These are phyloP conservation scores for Dactylonectria estremocensis DNA, from an alignment of 2,329 filamentous ascomycete species.

Conservation along the genomic window DNA sequence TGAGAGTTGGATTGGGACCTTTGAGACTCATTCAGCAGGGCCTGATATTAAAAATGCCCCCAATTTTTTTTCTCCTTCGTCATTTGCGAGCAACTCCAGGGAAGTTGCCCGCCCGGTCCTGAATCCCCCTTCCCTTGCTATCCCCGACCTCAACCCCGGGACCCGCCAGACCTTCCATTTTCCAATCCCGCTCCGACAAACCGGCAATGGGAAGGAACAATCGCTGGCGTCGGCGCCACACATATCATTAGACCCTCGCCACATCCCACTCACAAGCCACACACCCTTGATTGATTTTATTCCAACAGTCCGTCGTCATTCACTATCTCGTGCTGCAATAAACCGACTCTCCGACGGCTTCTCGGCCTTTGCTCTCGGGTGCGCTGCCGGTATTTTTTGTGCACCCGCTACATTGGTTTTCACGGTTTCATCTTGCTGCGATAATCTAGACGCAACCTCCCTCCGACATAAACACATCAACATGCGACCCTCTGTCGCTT, in stretches of 20 bases:
- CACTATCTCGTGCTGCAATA: constrained; percentile 9
- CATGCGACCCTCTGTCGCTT: constrained; percentile 49
- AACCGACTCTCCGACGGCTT: constrained; percentile 15
- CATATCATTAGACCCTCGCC: background rate
- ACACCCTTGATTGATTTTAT: background rate
- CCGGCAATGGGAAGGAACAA: background rate
- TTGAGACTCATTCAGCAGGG: too few relatives aligned
- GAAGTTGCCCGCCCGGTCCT: background rate
- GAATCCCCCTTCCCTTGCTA: background rate
- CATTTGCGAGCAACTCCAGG: background rate
- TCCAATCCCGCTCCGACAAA: background rate
- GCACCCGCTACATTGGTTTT: background rate
- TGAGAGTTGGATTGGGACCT: too few relatives aligned
- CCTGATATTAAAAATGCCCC: too few relatives aligned
- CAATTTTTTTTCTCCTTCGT: too few relatives aligned
- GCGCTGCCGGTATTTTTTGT: background rate
- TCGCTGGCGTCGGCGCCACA: constrained; percentile 15
- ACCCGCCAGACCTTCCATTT: background rate
- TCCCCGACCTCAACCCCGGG: background rate
- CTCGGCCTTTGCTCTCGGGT: constrained; percentile 13
- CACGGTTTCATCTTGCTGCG: background rate
- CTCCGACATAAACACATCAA: background rate
- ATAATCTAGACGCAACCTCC: background rate
- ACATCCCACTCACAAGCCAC: constrained; percentile 18
- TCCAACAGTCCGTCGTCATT: background rate